Conservation (phyloP, 2,329 filamentous ascomycete genomes). For the Claviceps humidiphila region DNA sequence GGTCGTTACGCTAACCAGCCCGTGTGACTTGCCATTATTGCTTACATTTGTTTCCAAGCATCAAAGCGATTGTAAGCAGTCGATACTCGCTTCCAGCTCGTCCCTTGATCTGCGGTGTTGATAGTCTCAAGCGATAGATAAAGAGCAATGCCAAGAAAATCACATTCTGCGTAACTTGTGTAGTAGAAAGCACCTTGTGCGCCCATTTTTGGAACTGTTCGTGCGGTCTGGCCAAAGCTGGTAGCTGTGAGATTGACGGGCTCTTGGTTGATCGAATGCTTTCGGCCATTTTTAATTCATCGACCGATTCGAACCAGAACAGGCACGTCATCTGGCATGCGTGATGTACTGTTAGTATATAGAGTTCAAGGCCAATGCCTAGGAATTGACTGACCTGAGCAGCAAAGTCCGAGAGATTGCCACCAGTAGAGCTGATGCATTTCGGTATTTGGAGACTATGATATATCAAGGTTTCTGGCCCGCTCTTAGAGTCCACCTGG, state of each 20-base stretch:
- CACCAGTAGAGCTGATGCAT: conserved; percentile 62
- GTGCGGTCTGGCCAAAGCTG: conserved; percentile 60
- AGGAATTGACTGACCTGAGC: conserved; percentile 49
- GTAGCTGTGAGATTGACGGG: conserved; percentile 38
- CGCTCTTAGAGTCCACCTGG: conserved; percentile 21
- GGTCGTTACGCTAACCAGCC: background rate
- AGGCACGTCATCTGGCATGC: conserved; percentile 69
- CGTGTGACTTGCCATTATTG: conserved; percentile 6
- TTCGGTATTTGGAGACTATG: conserved; percentile 59
- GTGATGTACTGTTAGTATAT: background rate
- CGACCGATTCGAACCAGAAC: conserved; percentile 90
- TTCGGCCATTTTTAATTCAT: conserved; percentile 65
- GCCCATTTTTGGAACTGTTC: conserved; percentile 89
- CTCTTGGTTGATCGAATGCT: conserved; percentile 34
- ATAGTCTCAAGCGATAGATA: conserved; percentile 82
- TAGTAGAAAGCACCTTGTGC: conserved; percentile 76
- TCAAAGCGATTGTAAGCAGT: conserved; percentile 82
- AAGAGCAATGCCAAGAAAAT: conserved; percentile 82
- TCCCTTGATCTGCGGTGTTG: conserved; percentile 79
- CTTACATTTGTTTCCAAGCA: conserved; percentile 94
- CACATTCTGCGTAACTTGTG: conserved; percentile 92
- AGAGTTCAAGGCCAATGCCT: background rate
- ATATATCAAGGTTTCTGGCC: conserved; percentile 34
- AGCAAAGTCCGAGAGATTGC: conserved; percentile 69
- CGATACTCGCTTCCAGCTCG: conserved; percentile 89